Conservation (phyloP, 371 early-diverging fungal genomes). For the Circinella umbellata region DNA sequence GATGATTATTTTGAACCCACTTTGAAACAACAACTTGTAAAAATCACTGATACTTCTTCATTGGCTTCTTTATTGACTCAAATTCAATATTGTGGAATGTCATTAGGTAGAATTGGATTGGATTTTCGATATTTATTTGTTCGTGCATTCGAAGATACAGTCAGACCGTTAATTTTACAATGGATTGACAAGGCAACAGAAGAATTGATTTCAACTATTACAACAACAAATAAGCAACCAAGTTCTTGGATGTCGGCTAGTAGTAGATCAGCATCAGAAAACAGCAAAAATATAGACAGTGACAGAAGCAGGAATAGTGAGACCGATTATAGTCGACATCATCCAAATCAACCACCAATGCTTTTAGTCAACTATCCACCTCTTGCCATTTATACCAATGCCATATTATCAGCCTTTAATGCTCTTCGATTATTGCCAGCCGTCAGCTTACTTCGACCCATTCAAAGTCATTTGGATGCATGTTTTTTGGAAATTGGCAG, state of each 20-base stretch:
- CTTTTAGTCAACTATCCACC: constrained; percentile 72
- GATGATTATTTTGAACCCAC: constrained; percentile 33
- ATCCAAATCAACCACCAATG: constrained; percentile 53
- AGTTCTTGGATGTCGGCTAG: constrained; percentile 56
- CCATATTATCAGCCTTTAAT: constrained; percentile 67
- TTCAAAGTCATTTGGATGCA: constrained; percentile 34
- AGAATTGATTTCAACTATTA: constrained; percentile 39
- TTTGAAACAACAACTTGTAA: constrained; percentile 45
- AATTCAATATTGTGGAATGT: constrained; percentile 85
- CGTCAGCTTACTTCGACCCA: constrained; percentile 29
- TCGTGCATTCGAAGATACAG: constrained; percentile 64
- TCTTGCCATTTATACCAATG: constrained; percentile 73
- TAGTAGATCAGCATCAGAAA: constrained; percentile 8
- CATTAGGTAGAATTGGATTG: constrained; percentile 78
- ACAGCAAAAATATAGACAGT: constrained; percentile 10
- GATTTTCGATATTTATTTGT: constrained; percentile 76
- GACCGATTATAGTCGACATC: neutral
- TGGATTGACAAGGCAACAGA: constrained; percentile 55
- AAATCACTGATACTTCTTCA: constrained; percentile 67
- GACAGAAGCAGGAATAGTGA: too few species aligned
- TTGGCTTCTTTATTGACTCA: constrained; percentile 74
- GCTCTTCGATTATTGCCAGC: constrained; percentile 71
- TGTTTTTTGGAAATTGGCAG: constrained; percentile 44
- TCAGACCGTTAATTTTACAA: constrained; percentile 58
- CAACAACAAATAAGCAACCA: constrained; percentile 34